A percentile compares a stretch with the other conserved stretches of the same genome.
Conservation (phyloP, 164 flowering plant species). For the Malania oleifera region DNA sequence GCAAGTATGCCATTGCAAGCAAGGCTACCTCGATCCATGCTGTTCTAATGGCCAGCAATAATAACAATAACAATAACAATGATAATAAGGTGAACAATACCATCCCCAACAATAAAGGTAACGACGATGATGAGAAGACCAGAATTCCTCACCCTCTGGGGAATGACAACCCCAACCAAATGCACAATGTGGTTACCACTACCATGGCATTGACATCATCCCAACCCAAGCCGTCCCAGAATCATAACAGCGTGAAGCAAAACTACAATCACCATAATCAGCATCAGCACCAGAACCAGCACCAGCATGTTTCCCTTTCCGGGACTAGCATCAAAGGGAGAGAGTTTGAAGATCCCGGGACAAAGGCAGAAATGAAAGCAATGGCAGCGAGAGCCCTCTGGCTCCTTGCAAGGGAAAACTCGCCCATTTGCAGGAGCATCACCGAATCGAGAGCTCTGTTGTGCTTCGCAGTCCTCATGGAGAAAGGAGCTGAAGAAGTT, state of each 20-base stretch:
- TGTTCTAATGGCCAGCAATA: slow-evolving; percentile 30
- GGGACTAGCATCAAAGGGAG: slow-evolving; percentile 30
- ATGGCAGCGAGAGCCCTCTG: slow-evolving; percentile 58
- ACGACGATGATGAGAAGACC: slow-evolving; percentile 15
- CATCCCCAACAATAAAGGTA: background rate
- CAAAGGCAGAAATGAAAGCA: slow-evolving; percentile 45
- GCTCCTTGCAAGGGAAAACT: slow-evolving; percentile 42
- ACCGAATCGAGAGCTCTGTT: slow-evolving; percentile 52
- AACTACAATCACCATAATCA: too few relatives aligned
- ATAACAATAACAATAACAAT: too few relatives aligned
- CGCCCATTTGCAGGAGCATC: slow-evolving; percentile 42
- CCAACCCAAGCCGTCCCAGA: slow-evolving; percentile 10
- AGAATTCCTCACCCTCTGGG: slow-evolving; percentile 21
- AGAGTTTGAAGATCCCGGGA: slow-evolving; percentile 40
- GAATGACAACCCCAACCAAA: slow-evolving; percentile 17
- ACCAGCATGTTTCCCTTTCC: slow-evolving; percentile 13
- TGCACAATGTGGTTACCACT: slow-evolving; percentile 33
- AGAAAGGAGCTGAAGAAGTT: slow-evolving; percentile 43
- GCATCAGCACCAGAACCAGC: slow-evolving; percentile 15
- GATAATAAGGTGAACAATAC: background rate
- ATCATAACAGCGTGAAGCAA: slow-evolving; percentile 13
- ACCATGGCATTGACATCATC: slow-evolving; percentile 26
- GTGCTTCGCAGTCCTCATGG: slow-evolving; percentile 52
- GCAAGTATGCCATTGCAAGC: slow-evolving; percentile 42
- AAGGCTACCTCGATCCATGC: slow-evolving; percentile 46